Percentiles rank a stretch among this genome's conserved stretches.
phyloP scores from a whole-genome alignment of 805 yeast species.

The Saccharomycopsis guyanensis region DNA sequence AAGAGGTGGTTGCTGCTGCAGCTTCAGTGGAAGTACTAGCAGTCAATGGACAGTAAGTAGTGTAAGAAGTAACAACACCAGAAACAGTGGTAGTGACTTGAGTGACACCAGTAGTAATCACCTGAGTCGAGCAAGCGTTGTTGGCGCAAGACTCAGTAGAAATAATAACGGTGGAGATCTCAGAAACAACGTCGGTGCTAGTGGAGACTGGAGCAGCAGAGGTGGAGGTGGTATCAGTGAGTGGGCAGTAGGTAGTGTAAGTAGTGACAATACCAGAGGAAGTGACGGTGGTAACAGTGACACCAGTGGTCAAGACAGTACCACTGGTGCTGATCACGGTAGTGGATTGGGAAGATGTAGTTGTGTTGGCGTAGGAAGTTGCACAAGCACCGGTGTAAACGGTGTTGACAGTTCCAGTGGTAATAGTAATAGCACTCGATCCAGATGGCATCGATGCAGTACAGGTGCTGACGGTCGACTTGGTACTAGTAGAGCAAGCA shows the following conservation, averaged over 20 bases:
- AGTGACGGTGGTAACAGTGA: background rate
- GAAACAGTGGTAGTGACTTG: conserved; percentile 3
- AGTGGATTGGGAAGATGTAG: too few relatives aligned
- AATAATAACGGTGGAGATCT: conserved; percentile 7
- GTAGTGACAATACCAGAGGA: conserved; percentile 2
- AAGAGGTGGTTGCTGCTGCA: background rate
- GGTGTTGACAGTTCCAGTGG: too few relatives aligned
- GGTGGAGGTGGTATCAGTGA: background rate
- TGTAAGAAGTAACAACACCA: background rate
- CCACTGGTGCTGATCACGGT: background rate
- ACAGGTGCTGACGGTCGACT: too few relatives aligned
- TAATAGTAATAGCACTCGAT: too few relatives aligned
- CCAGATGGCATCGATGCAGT: too few relatives aligned
- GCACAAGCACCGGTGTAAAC: too few relatives aligned
- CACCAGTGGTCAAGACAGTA: too few relatives aligned
- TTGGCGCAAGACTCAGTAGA: conserved; percentile 18
- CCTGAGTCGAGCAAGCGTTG: conserved; percentile 13
- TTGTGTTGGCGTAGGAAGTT: too few relatives aligned
- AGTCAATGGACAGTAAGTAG: conserved; percentile 8
- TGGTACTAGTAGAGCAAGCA: too few relatives aligned
- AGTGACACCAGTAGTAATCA: conserved; percentile 5
- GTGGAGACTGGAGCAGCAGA: background rate
- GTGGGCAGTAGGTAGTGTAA: conserved; percentile 11
- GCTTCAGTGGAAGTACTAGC: background rate
- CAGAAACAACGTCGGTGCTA: background rate